These are phyloP conservation scores for Hypoxylon sp. DNA, from an alignment of 2,329 filamentous ascomycete genomes.

Conservation along the genomic window DNA sequence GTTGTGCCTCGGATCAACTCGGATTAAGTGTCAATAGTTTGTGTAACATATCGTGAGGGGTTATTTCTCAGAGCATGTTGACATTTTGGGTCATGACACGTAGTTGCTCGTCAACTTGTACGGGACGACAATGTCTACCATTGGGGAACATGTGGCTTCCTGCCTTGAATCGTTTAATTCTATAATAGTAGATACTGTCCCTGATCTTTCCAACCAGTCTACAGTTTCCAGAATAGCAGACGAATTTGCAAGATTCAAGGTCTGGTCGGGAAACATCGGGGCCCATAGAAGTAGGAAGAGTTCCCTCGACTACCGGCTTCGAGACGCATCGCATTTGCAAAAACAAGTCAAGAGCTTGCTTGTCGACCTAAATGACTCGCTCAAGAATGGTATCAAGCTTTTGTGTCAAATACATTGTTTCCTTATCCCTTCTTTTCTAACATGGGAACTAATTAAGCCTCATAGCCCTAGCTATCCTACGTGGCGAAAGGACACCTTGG, in stretches of 20 bases:
- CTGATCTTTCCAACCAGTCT: neutral
- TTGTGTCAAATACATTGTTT: neutral
- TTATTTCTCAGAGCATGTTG: neutral
- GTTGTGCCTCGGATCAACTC: too few relatives aligned
- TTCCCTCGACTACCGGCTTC: conserved; percentile 5
- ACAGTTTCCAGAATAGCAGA: neutral
- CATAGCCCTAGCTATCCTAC: neutral
- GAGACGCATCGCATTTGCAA: conserved; percentile 5
- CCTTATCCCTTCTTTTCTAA: neutral
- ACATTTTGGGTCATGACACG: neutral
- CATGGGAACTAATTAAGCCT: neutral
- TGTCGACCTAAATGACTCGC: neutral
- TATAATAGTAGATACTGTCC: neutral
- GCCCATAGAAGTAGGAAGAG: conserved; percentile 4
- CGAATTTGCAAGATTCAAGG: neutral
- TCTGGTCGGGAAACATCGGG: conserved; percentile 6
- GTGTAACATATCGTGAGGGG: neutral
- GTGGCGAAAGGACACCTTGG: neutral
- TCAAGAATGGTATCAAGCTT: neutral
- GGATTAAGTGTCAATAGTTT: too few relatives aligned
- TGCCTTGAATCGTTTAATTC: neutral
- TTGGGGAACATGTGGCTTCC: neutral
- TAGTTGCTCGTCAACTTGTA: neutral
- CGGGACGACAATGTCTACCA: neutral
- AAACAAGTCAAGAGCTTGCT: conserved; percentile 4